Evolutionary conservation across 1,284 basidiomycete species (phyloP), one percentile per base, ranked within the genome.

Genomic region (Ganoderma lucidum): DNA sequence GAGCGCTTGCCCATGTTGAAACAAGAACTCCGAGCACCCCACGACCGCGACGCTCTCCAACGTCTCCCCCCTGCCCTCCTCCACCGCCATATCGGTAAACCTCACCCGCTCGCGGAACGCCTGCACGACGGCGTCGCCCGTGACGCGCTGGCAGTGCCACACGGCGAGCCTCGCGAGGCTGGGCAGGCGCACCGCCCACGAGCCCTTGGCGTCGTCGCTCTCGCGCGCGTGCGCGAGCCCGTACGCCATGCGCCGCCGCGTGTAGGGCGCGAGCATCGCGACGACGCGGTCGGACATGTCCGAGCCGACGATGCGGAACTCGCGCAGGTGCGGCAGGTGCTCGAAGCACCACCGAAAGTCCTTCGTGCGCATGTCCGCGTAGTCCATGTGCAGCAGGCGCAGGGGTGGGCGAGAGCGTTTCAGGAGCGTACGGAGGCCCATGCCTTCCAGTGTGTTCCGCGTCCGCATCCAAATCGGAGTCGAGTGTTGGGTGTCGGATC

Each of bases 221-320:
- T 65, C 53, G 55, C 53, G 44, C 37, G 51, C 63, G 58, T 62
- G 35, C 48, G 65, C 72, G 17, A 63, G 65, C 51, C 67, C 71
- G 51, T 55, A 66, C 51, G 63, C 60, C 61, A 75, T 67, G 12
- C 55, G 37, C n/a, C 65, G 63, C 69, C 41, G 64, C 60, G 63
- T 72, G 73, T 76, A 80, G 51, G 88, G 89, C 63, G 81, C 83
- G 44, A 93, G 80, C 70, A 91, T 80, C 37, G 78, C 78, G 48
- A 93, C 82, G 68, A 93, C 92, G 59, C 82, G 86, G 80, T 93
- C 84, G 37, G 90, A 90, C 92, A 93, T 91, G 78, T 93, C 92
- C 10, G 90, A 92, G 23, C 90, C 92, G 70, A 90, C 88, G 74
- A 93, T 92, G 64, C 85, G 83, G 77, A 93, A 93, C 64, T 87